Base-by-base conservation (phyloP, 805 yeast genomes). In the Millerago galiae region DNA sequence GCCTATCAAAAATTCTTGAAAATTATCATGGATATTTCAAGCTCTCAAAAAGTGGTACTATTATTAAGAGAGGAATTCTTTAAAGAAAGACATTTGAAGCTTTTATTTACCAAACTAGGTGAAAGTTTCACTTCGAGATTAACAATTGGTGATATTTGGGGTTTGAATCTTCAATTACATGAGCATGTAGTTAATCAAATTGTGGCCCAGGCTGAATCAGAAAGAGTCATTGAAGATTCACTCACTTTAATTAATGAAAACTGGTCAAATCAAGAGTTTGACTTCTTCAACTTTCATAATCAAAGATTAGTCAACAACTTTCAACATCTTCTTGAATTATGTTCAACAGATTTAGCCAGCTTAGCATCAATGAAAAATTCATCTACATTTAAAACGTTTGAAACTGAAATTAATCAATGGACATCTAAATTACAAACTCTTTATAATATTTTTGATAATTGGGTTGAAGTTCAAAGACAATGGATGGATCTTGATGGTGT, bases 401-500 rank as follows among this genome's bases (percentile, higher is more conserved):
- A 81, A 42, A 74, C 72, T 37, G 78, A 74, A 8, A 72, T 81
- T 0, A 44, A 56, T 8, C 67, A 64, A 1, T 68, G 87, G 68
- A 89, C 82, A 48, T 65, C 64, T 0, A 74, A 69, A 42, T 55
- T 91, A n/a, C 73, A 71, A 36, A 51, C 56, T 1, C 51, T 87
- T 1, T 71, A 70, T 34, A 63, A 66, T 1, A 55, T 85, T 2
- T 66, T 85, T 28, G 86, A 80, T 47, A 54, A 61, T 0, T 89
- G 96, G 95, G 71, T 83, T 24, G 95, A 87, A 28, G 84, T 80
- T 2, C 98, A 91, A 59, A 67, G 82, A n/a, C 86, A 82, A 53
- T 90, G 95, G 95, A 75, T 86, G 2, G 88, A 91, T 56, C 66
- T 90, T 17, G 81, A 78, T 48, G 96, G 95, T 2, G 77, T 88